Base-by-base conservation (phyloP, 495 filamentous ascomycete genomes). In the Tuber borchii region DNA sequence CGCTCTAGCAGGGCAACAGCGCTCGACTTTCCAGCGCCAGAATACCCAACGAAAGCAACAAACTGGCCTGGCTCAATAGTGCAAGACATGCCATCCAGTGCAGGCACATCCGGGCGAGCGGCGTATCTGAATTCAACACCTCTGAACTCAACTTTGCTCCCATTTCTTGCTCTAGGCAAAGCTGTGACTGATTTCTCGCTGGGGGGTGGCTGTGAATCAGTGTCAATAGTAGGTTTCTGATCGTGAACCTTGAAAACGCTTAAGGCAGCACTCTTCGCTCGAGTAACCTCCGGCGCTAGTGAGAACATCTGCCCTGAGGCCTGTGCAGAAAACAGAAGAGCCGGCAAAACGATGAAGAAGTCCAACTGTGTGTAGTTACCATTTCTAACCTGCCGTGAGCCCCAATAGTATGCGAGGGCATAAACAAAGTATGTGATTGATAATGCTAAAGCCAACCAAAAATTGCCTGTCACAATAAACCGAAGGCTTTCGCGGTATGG, bases 351-450 rank as follows among this genome's bases (percentile, higher is more conserved):
- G 74, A 90, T 91, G 82, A 91, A 91, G 83, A 92, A 91, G 74
- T 91, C 86, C 6, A 87, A 85, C 40, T 86, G 86, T 0, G 86
- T 86, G 75, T 91, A 91, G 31, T 86, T 76, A 1, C 89, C 89
- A 61, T 85, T 82, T 22, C 87, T 84, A 34, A 92, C 87, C 74
- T 88, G 87, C 46, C 84, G 85, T 0, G 88, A 86, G 6, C 90
- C 90, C 87, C 90, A 92, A 88, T 89, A 91, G 82, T 91, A 92
- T 0, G 89, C 89, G 37, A 92, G 83, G 0, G 89, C 90, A 80
- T 90, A 90, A 20, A 91, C 82, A 68, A 86, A 85, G 72, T 87
- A 86, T 6, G 86, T 85, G 43, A 88, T 84, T 1, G 86, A 81
- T 9, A 85, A 77, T 16, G 86, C 83, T 31, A 87, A 72, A 1